A percentile compares a stretch with the other conserved stretches of the same genome.
Evolutionary conservation across 768 basidiomycete species (phyloP).

Genomic region (Boletus eberwhitei): DNA sequence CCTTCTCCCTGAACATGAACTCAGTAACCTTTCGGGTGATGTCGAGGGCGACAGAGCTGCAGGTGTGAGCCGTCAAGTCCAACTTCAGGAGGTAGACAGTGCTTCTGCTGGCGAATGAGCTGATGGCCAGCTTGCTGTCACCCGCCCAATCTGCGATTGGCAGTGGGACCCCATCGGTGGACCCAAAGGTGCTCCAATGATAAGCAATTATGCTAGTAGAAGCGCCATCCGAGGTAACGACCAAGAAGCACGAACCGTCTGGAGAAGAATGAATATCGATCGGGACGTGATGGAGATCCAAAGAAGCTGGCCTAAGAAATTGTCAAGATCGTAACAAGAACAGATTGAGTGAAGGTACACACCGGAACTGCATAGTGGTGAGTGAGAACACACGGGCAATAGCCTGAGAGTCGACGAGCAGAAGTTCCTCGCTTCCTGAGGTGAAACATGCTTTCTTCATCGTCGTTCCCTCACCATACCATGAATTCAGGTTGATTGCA

Average conservation of each 20-base stretch:
- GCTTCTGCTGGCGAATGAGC: constrained; percentile 43
- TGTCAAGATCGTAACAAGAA: not conserved
- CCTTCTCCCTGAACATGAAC: constrained; percentile 52
- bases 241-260: constrained; percentile 52
- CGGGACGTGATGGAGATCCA: constrained; percentile 38
- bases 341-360: not conserved
- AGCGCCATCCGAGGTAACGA: constrained; percentile 24
- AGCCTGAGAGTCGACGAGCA: constrained; percentile 44
- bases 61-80: constrained; percentile 29
- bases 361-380: constrained; percentile 55
- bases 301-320: constrained; percentile 40
- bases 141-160: constrained; percentile 29
- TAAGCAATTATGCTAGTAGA: constrained; percentile 35
- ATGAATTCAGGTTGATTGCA: constrained; percentile 40
- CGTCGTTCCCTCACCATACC: constrained; percentile 40
- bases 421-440: constrained; percentile 49
- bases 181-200: constrained; percentile 60
- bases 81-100: constrained; percentile 45
- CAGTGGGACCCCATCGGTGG: constrained; percentile 41
- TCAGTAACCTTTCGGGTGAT: constrained; percentile 57
- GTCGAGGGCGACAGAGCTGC: constrained; percentile 45
- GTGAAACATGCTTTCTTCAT: constrained; percentile 45
- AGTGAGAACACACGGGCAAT: constrained; percentile 52
- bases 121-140: constrained; percentile 33
- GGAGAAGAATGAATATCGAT: constrained; percentile 42